Evolutionary conservation across 2,329 filamentous ascomycete species (phyloP), one percentile per base, ranked within the genome.

Genomic region (Colletotrichum liaoningense): DNA sequence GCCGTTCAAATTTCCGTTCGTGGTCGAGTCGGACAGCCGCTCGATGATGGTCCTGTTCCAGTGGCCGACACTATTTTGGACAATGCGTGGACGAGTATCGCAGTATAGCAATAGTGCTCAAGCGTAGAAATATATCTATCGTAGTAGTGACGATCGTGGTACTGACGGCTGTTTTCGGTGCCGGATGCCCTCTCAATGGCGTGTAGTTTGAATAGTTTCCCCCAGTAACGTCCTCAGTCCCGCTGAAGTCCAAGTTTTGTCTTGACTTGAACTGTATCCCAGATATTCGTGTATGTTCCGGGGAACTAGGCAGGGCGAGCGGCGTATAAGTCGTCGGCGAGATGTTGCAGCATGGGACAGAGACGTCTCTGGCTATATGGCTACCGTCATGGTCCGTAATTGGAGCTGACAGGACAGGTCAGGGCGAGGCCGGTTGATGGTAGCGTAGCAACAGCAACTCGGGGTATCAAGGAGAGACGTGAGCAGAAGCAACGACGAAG

Each of bases 401-500:
- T 62, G 28, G 22, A 55, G 30, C 60, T 55, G 60, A 65, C 28
- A 52, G 16, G 63, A 42, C 22, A 22, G 35, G 67, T 26, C 67
- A 69, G 52, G 59, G 42, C 66, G 58, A 52, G 22, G 42, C 24
- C 35, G 65, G 64, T 11, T 62, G 16, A 54, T 16, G 35, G 49
- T 64, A 65, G 49, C 30, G 63, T 35, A 57, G 52, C 52, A 65
- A 38, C 16, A 42, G 66, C 66, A 63, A 71, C 62, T 73, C 71
- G 67, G 70, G 71, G 67, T 70, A 71, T 73, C 71, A 73, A 73
- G 60, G 71, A 73, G 49, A 73, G 71, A 71, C 71, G 70, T 67
- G 67, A 73, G 71, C 62, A 57, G 49, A 30, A 73, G 56, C 67
- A 66, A 66, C 60, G 38, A 73, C 71, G 24, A 69, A 52, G 60